Evolutionary conservation across 345 rosid genomes (phyloP).

Genomic region (Nephelium lappaceum): DNA sequence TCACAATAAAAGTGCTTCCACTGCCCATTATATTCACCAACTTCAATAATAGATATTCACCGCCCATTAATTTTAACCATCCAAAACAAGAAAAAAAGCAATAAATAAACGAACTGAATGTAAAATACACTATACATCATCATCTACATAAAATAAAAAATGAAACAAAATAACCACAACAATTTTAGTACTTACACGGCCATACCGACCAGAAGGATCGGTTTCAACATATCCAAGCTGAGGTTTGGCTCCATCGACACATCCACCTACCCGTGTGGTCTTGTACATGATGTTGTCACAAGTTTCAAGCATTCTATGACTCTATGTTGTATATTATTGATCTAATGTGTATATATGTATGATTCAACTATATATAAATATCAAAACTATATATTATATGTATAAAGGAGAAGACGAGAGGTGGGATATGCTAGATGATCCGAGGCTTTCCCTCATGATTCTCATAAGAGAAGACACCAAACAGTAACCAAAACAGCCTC

Average conservation of each 20-base stretch:
- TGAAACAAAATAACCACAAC: no score
- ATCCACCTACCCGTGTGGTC: conserved; percentile 31
- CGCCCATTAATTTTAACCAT: no score
- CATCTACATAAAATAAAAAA: no score
- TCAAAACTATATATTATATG: background rate
- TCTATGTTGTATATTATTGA: background rate
- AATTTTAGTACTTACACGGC: conserved; percentile 67
- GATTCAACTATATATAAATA: background rate
- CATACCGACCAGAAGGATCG: conserved; percentile 88
- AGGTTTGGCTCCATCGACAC: conserved; percentile 32
- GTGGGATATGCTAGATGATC: conserved; percentile 55
- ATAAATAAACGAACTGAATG: background rate
- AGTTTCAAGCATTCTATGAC: conserved; percentile 10
- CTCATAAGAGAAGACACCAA: conserved; percentile 80
- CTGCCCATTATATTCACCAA: no score
- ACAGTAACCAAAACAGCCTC: conserved; percentile 73
- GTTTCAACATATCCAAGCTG: conserved; percentile 63
- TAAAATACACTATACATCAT: no score
- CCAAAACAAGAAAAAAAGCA: no score
- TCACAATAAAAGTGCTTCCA: background rate
- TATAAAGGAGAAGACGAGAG: background rate
- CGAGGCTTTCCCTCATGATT: conserved; percentile 88
- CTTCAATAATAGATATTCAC: no score
- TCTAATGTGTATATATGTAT: background rate
- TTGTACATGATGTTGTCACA: conserved; percentile 47